phyloP scores from a whole-genome alignment of 2,329 filamentous ascomycete genomes.

The Hirsutella thompsonii region DNA sequence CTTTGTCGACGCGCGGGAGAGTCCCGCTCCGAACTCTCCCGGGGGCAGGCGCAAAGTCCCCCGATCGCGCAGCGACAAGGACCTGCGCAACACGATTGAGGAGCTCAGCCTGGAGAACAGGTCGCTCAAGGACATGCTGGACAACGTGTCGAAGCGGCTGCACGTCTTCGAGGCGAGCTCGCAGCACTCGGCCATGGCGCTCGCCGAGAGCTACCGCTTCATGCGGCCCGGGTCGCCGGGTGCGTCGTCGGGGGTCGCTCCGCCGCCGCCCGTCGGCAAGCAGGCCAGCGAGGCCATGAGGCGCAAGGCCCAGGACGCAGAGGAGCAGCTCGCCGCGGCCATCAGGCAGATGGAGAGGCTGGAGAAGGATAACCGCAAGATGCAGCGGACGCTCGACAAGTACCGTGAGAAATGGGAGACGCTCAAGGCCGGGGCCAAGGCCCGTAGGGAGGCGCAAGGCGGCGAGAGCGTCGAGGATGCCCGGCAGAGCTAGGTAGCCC shows the following conservation, averaged over 20 bases:
- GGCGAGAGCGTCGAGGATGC: constrained; percentile 23
- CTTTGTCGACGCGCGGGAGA: constrained; percentile 79
- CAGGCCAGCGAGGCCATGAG: constrained; percentile 23
- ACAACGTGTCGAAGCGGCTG: constrained; percentile 76
- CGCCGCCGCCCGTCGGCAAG: constrained; percentile 13
- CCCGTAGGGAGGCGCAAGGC: constrained; percentile 31
- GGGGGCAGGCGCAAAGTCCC: constrained; percentile 26
- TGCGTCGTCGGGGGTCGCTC: too few relatives aligned
- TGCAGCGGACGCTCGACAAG: constrained; percentile 41
- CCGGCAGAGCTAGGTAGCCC: constrained; percentile 2
- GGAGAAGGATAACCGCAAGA: constrained; percentile 47
- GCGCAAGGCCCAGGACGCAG: constrained; percentile 48
- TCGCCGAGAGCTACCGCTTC: constrained; percentile 70
- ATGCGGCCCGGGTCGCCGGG: constrained; percentile 43
- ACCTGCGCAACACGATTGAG: constrained; percentile 59
- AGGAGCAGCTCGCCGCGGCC: constrained; percentile 48
- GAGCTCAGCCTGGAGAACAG: constrained; percentile 84
- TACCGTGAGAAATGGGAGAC: constrained; percentile 50
- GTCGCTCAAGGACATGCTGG: constrained; percentile 70
- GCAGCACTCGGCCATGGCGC: constrained; percentile 72
- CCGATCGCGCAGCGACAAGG: constrained; percentile 27
- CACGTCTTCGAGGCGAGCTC: constrained; percentile 88
- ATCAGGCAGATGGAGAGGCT: constrained; percentile 51
- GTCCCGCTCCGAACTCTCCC: constrained; percentile 31
- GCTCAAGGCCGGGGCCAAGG: constrained; percentile 48